Evolutionary conservation across 441 rosid genomes (phyloP).

Genomic region (Gossypium schwendimanii): DNA sequence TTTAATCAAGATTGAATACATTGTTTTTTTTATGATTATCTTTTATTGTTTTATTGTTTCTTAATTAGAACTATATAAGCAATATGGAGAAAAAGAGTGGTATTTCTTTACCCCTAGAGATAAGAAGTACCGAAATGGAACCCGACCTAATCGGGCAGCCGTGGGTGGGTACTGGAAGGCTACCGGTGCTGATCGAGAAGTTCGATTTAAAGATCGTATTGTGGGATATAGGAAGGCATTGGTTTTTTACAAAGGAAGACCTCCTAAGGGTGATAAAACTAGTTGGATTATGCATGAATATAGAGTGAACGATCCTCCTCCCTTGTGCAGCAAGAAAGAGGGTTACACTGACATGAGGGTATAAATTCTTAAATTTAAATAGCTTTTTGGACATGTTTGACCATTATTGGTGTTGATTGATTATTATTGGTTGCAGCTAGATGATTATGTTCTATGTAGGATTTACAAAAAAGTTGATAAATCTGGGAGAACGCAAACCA

Average conservation of each 20-base stretch:
- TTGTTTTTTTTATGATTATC: neutral
- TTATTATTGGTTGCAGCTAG: conserved; percentile 18
- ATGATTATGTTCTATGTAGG: conserved; percentile 28
- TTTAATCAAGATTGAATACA: neutral
- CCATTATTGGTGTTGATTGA: neutral
- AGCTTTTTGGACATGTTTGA: too few relatives aligned
- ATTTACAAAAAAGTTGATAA: conserved; percentile 20
- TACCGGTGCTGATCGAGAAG: conserved; percentile 20
- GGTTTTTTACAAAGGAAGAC: conserved; percentile 26
- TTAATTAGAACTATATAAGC: conserved; percentile 4
- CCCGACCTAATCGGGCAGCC: conserved; percentile 27
- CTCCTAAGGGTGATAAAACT: conserved; percentile 23
- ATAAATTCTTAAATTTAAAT: neutral
- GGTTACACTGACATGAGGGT: conserved; percentile 25
- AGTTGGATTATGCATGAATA: conserved; percentile 41
- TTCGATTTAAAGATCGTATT: neutral
- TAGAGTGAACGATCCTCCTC: conserved; percentile 14
- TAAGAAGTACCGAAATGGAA: conserved; percentile 31
- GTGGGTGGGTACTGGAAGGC: conserved; percentile 39
- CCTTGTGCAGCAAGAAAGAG: neutral
- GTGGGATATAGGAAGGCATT: conserved; percentile 25
- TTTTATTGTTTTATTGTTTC: neutral
- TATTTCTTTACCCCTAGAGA: conserved; percentile 37
- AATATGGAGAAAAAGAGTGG: conserved; percentile 24
- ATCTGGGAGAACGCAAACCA: neutral